phyloP scores from a whole-genome alignment of 345 rosid genomes.

The Microthlaspi erraticum region DNA sequence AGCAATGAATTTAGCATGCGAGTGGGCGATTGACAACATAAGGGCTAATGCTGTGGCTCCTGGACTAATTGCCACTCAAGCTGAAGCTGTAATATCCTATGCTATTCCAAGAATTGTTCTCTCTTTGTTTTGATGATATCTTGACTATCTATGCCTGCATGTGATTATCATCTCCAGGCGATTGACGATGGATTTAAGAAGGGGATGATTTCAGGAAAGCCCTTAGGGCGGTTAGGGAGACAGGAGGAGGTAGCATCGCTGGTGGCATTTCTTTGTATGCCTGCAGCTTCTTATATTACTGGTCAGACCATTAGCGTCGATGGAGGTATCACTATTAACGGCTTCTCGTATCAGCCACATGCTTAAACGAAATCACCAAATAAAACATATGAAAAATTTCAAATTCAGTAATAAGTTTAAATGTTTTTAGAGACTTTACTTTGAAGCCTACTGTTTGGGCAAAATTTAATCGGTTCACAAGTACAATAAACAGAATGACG shows the following conservation, averaged over 20 bases:
- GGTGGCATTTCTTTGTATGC: conserved; percentile 59
- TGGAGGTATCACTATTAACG: conserved; percentile 51
- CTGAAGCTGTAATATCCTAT: background rate
- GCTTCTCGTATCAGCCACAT: conserved; percentile 34
- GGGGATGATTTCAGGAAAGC: conserved; percentile 32
- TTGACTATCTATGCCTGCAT: background rate
- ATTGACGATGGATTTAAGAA: background rate
- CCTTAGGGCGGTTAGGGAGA: conserved; percentile 47
- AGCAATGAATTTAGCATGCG: conserved; percentile 35
- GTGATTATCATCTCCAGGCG: background rate
- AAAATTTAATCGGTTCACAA: too few relatives aligned
- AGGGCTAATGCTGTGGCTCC: conserved; percentile 33
- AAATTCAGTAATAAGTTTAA: conserved; percentile 1
- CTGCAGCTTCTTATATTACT: conserved; percentile 54
- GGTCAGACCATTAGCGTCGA: conserved; percentile 58
- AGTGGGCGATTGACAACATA: conserved; percentile 30
- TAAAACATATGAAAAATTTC: too few relatives aligned
- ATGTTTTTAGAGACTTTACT: background rate
- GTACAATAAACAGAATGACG: too few relatives aligned
- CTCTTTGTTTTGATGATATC: background rate
- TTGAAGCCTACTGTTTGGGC: too few relatives aligned
- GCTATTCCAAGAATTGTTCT: background rate
- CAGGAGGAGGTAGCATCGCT: conserved; percentile 53
- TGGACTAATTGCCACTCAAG: conserved; percentile 5
- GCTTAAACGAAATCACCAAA: background rate